Base-by-base conservation (phyloP, 2,329 filamentous ascomycete genomes). In the Capronia coronata region DNA sequence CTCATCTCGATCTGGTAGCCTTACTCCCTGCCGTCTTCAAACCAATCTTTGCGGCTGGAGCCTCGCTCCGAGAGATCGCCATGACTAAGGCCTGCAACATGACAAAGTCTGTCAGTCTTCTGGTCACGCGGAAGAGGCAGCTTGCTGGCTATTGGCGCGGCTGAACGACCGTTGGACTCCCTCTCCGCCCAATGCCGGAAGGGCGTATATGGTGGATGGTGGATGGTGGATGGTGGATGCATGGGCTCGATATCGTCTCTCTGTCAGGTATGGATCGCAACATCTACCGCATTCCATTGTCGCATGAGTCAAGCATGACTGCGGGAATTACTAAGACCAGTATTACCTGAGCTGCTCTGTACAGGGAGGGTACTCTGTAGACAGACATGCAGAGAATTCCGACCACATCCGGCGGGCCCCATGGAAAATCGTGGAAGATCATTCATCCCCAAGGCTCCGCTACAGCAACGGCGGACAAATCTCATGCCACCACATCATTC, bases 401-500 rank as follows among this genome's bases (percentile, higher is more conserved):
- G n/a, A n/a, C n/a, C n/a, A n/a, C n/a, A n/a, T n/a, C n/a, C n/a
- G n/a, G n/a, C n/a, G 43, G 48, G 29, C 21, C 43, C 22, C 13
- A 25, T 41, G 22, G 22, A 41, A 25, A 41, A 41, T 41, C 22
- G 25, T 41, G 10, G 19, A 41, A 41, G 8, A 41, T 41, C 38
- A 7, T 13, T 11, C 4, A 11, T 14, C 9, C 14, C 22, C 3
- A 32, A 10, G 22, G 13, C n/a, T 25, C 38, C 19, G 16, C 38
- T 25, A n/a, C 38, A 23, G 10, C 2, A 11, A 41, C 29, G 14
- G 13, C 16, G 29, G 32, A 51, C 48, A 38, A 50, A 46, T 50
- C 48, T 50, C 48, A 50, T 35, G 46, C 48, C 48, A 50, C 48
- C 48, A 46, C 37, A 38, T 41, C 16, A 27, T 19, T 21, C 39